Conservation (phyloP, 306 rosid genomes). For the Styphnolobium japonicum region DNA sequence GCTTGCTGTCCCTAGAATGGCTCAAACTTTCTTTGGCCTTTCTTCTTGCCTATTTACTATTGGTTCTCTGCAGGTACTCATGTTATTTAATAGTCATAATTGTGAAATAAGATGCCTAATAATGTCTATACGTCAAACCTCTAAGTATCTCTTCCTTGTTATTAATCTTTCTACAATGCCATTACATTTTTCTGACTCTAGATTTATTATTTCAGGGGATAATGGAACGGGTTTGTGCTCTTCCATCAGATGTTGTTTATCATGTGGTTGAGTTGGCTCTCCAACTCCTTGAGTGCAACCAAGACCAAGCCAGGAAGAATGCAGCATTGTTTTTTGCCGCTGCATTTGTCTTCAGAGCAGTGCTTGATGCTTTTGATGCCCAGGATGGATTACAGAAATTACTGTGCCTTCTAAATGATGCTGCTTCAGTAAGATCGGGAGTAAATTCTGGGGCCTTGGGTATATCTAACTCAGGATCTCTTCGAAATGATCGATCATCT, state of each 20-base stretch:
- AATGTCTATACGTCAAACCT: not conserved
- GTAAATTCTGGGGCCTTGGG: conserved; percentile 77
- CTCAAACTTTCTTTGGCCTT: conserved; percentile 83
- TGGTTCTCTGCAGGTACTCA: conserved; percentile 90
- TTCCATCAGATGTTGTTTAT: conserved; percentile 73
- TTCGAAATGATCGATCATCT: conserved; percentile 82
- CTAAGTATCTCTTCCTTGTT: not conserved
- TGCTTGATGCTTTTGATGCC: conserved; percentile 92
- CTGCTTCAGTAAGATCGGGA: conserved; percentile 89
- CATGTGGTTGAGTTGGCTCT: conserved; percentile 89
- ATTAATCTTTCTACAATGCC: not conserved
- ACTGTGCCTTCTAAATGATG: conserved; percentile 80
- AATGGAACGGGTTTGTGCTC: conserved; percentile 98
- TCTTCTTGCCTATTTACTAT: conserved; percentile 89
- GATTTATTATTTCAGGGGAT: conserved; percentile 58
- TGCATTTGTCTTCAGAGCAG: conserved; percentile 97
- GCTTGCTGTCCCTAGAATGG: conserved; percentile 85
- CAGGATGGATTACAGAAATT: conserved; percentile 86
- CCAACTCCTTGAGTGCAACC: conserved; percentile 86
- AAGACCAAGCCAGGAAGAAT: conserved; percentile 92
- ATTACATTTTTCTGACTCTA: conserved; percentile 8
- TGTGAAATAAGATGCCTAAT: not conserved
- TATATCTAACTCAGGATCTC: conserved; percentile 60
- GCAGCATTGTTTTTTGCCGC: conserved; percentile 88
- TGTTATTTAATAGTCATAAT: not conserved